A percentile compares a stretch with the other conserved stretches of the same genome.
Evolutionary conservation across 2,329 filamentous ascomycete genomes (phyloP).

Genomic region (Zarea fungicola): DNA sequence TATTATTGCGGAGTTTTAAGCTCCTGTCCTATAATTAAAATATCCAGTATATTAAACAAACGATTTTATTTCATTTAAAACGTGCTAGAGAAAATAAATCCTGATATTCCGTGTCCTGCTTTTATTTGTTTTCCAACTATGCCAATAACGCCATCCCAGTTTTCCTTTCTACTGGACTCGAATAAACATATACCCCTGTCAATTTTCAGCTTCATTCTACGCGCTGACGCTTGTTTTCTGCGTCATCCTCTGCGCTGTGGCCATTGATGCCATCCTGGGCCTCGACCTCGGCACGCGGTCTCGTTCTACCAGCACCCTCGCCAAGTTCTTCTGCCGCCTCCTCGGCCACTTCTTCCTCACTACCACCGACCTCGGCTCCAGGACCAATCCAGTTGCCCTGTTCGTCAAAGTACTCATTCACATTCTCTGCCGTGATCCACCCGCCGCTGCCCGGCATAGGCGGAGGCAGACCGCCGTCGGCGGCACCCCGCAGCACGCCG

Average conservation of each 20-base stretch:
- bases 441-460: conserved; percentile 68
- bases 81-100: no score
- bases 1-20: background rate
- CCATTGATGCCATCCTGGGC: conserved; percentile 38
- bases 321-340: conserved; percentile 48
- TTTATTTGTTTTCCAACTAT: background rate
- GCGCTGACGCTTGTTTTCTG: conserved; percentile 44
- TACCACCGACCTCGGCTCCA: conserved; percentile 26
- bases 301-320: conserved; percentile 58
- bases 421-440: conserved; percentile 91
- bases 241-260: conserved; percentile 30
- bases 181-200: no score
- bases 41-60: background rate
- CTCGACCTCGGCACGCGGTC: conserved; percentile 49
- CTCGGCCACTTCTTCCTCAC: no score
- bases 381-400: conserved; percentile 70
- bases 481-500: conserved; percentile 46
- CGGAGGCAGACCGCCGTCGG: conserved; percentile 52
- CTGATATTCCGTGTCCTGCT: conserved; percentile 1
- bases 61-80: background rate
- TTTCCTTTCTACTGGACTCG: background rate
- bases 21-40: conserved; percentile 6
- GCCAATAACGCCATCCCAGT: background rate
- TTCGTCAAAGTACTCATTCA: conserved; percentile 75
- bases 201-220: conserved; percentile 32